A percentile compares a stretch with the other conserved stretches of the same genome.
These are phyloP conservation scores for Atractiella rhizophila DNA, from an alignment of 768 basidiomycete genomes.

Conservation along the genomic window DNA sequence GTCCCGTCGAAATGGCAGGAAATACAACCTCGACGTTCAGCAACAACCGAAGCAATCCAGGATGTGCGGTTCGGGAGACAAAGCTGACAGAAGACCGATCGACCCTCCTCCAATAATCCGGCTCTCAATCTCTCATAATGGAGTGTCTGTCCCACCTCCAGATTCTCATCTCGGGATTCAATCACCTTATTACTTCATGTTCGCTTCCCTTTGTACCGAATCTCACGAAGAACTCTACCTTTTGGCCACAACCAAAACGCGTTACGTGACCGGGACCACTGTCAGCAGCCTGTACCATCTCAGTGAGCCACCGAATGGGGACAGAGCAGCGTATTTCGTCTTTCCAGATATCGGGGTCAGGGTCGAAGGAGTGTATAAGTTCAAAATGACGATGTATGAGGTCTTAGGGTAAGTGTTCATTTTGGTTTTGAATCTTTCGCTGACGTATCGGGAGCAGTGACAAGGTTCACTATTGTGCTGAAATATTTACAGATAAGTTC, in stretches of 20 bases:
- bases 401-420: constrained; percentile 49
- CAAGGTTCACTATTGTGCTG: constrained; percentile 70
- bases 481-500: constrained; percentile 64
- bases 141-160: not conserved
- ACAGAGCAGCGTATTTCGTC: constrained; percentile 58
- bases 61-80: constrained; percentile 3
- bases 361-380: constrained; percentile 68
- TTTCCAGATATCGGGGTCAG: constrained; percentile 83
- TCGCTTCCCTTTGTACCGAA: too few species aligned
- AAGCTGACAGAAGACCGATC: constrained; percentile 82
- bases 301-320: too few species aligned
- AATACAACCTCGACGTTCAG: too few species aligned
- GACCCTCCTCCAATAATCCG: constrained; percentile 95
- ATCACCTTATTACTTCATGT: too few species aligned
- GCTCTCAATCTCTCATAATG: constrained; percentile 34
- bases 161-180: too few species aligned
- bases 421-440: constrained; percentile 7
- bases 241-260: not conserved
- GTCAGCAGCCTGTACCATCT: constrained; percentile 78
- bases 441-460: constrained; percentile 27
- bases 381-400: constrained; percentile 59
- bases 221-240: not conserved
- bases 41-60: too few species aligned
- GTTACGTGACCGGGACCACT: constrained; percentile 64
- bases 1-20: too few species aligned